A percentile compares a stretch with the other conserved stretches of the same genome.
These are phyloP conservation scores for Cladosporium sp. DNA, from an alignment of 2,329 filamentous ascomycete species.

Conservation along the genomic window DNA sequence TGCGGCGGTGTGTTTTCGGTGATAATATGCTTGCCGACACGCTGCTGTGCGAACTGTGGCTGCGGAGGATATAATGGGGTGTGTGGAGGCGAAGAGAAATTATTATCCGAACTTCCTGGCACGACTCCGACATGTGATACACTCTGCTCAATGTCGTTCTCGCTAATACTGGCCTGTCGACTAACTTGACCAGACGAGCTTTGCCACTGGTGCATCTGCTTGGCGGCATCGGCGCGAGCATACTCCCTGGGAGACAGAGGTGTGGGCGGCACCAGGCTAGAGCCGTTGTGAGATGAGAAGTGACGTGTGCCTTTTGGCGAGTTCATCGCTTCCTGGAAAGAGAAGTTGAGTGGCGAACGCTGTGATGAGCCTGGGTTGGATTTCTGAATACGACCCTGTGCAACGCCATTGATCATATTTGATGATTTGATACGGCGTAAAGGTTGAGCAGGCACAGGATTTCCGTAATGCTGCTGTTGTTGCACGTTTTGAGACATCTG, in stretches of 20 bases:
- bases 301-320: conserved; percentile 42
- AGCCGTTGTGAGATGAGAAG: conserved; percentile 26
- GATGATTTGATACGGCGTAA: conserved; percentile 47
- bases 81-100: conserved; percentile 41
- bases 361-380: conserved; percentile 41
- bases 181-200: conserved; percentile 24
- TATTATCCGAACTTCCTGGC: conserved; percentile 28
- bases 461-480: conserved; percentile 54
- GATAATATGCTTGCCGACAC: conserved; percentile 28
- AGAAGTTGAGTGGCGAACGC: conserved; percentile 43
- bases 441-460: conserved; percentile 54
- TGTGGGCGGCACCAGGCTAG: conserved; percentile 44
- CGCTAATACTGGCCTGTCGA: conserved; percentile 37
- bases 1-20: conserved; percentile 47
- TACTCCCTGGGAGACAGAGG: conserved; percentile 43
- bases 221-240: conserved; percentile 21
- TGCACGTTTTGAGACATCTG: conserved; percentile 32
- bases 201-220: conserved; percentile 39
- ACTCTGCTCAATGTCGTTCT: conserved; percentile 26
- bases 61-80: conserved; percentile 35
- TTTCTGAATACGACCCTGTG: conserved; percentile 44
- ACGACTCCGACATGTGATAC: not conserved
- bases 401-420: conserved; percentile 38
- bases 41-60: conserved; percentile 25
- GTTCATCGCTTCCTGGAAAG: conserved; percentile 44